Evolutionary conservation across 352 stramenopile genomes (phyloP), one percentile per base, ranked within the genome.

Genomic region (Globisporangium yorkense): DNA sequence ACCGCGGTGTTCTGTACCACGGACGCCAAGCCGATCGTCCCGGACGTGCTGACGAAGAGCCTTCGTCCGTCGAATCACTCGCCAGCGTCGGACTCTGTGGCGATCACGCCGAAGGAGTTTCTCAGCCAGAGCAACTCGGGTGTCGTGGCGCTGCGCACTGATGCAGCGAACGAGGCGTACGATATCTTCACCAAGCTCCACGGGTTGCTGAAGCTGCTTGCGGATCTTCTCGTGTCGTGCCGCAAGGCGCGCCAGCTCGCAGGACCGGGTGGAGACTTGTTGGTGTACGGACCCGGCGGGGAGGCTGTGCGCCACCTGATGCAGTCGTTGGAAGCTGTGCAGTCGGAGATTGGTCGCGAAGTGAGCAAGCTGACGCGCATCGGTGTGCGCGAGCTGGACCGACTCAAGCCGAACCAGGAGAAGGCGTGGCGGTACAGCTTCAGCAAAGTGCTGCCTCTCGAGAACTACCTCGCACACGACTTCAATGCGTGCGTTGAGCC

Each of bases 371-470:
- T 94, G 6, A 94, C 82, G 9, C 81, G 80, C 39, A 81, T 92
- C 59, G 84, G 84, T 41, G 84, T 94, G 37, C 82, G 80, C 15
- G 84, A 92, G 53, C 66, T 94, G 15, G 84, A 94, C 57, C 80
- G 77, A n/a, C 65, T 94, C 4, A 94, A 94, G 56, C 80, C 84
- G 7, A 94, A 89, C 53, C 80, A 91, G 56, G 84, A 94, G 53
- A 90, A 89, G 60, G 82, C 71, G 5, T 94, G 84, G 84, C 78
- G 82, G 31, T 88, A 85, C 71, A 90, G 82, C 56, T 92, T 92
- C 58, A 92, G 82, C 54, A 92, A 92, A 54, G 84, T 92, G 49
- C 46, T 92, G 52, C 84, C 80, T 0, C 63, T 94, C 31, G 80
- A 94, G 72, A 86, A 84, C 39, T 92, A 92, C 55, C 65, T 94